phyloP scores from a whole-genome alignment of 169 alveolate species.

The Cryptosporidium felis region DNA sequence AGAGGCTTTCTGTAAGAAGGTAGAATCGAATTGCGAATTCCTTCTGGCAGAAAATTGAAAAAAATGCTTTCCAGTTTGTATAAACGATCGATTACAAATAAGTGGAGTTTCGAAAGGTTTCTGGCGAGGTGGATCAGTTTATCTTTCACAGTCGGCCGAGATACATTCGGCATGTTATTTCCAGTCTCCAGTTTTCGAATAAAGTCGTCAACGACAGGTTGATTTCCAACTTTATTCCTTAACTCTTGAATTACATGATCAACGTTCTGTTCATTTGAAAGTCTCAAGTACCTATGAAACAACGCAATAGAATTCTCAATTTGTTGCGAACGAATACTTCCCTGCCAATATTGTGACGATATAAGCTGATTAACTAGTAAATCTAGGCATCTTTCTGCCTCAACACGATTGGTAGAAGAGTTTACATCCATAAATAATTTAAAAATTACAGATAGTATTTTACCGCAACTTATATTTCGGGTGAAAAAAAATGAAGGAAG shows the following conservation, averaged over 20 bases:
- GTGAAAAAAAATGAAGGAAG: not conserved
- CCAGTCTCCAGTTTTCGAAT: not conserved
- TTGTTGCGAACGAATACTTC: slow-evolving; percentile 28
- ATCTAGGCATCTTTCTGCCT: slow-evolving; percentile 66
- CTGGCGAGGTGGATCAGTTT: not conserved
- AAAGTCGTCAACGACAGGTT: slow-evolving; percentile 30
- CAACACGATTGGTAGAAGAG: slow-evolving; percentile 53
- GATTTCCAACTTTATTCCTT: slow-evolving; percentile 24
- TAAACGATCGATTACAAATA: not conserved
- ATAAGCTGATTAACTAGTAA: slow-evolving; percentile 22
- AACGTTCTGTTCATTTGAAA: slow-evolving; percentile 22
- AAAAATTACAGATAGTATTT: not conserved
- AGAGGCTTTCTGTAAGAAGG: slow-evolving; percentile 58
- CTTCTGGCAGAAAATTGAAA: slow-evolving; percentile 20
- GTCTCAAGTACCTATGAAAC: slow-evolving; percentile 28
- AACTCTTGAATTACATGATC: not conserved
- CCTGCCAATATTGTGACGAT: slow-evolving; percentile 70
- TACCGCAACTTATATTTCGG: no score
- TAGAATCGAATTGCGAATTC: slow-evolving; percentile 2
- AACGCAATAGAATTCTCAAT: slow-evolving; percentile 18
- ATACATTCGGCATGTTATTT: not conserved
- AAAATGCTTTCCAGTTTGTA: not conserved
- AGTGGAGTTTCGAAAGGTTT: not conserved
- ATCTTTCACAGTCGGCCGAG: not conserved
- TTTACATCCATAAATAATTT: slow-evolving; percentile 65